Evolutionary conservation across 2,329 filamentous ascomycete species (phyloP).

Genomic region (Fusarium secorum): DNA sequence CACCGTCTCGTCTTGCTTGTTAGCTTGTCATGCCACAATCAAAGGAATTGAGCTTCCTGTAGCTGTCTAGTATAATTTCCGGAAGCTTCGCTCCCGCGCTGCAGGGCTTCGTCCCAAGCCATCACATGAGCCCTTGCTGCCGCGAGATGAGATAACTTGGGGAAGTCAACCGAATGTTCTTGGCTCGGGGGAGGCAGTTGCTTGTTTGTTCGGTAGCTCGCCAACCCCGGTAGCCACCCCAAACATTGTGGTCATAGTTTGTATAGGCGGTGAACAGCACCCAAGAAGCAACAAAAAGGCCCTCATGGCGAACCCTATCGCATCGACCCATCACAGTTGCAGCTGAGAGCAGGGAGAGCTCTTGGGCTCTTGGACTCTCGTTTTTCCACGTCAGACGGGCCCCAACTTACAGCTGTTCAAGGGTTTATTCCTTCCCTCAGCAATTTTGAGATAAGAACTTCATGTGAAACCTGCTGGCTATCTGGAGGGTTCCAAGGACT

Average conservation of each 20-base stretch:
- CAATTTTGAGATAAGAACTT: not conserved
- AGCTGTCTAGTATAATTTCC: slow-evolving; percentile 6
- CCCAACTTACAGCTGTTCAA: slow-evolving; percentile 11
- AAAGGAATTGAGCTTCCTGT: slow-evolving; percentile 8
- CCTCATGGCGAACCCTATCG: slow-evolving; percentile 16
- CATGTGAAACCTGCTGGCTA: slow-evolving; percentile 18
- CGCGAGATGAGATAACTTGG: slow-evolving; percentile 36
- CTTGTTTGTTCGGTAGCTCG: slow-evolving; percentile 26
- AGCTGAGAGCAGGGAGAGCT: slow-evolving; percentile 23
- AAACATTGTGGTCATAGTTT: slow-evolving; percentile 19
- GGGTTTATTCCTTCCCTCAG: not conserved
- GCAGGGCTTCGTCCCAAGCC: slow-evolving; percentile 25
- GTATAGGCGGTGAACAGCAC: slow-evolving; percentile 39
- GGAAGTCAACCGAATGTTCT: slow-evolving; percentile 15
- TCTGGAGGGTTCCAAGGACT: slow-evolving; percentile 5
- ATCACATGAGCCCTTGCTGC: slow-evolving; percentile 41
- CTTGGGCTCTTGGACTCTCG: slow-evolving; percentile 24
- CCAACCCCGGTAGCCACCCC: slow-evolving; percentile 32
- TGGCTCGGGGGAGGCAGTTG: slow-evolving; percentile 6
- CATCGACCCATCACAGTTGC: slow-evolving; percentile 31
- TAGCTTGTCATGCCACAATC: slow-evolving; percentile 13
- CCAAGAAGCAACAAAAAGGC: slow-evolving; percentile 27
- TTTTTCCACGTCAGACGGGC: slow-evolving; percentile 27
- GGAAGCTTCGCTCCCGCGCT: slow-evolving; percentile 23
- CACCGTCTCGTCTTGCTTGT: slow-evolving; percentile 8